Base-by-base conservation (phyloP, 768 basidiomycete species). In the Cystofilobasidium ferigula region DNA sequence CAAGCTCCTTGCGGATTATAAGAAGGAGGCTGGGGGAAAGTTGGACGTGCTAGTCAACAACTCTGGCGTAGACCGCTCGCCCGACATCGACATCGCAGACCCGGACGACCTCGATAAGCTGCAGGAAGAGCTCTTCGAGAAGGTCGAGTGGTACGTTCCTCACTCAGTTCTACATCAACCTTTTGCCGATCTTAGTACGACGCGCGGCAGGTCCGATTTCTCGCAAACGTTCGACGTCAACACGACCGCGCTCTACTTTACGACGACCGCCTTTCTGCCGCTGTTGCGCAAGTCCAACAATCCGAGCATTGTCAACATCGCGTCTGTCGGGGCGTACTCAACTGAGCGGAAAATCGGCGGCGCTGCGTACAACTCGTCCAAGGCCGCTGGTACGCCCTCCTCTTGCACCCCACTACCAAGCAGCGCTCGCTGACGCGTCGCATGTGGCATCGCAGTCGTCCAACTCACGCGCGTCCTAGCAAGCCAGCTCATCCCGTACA, bases 381-480 rank as follows among this genome's bases (percentile, higher is more conserved):
- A 54, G 30, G 51, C 51, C 2, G 51, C 28, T 10, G 40, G 40
- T 42, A 20, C 40, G 10, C 40, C 10, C 40, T 20, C 20, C 40
- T 10, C 40, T 42, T 20, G 10, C 10, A 10, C 10, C 20, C 40
- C 20, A 42, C 40, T 42, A 20, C 20, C 10, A n/a, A n/a, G n/a
- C n/a, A n/a, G n/a, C n/a, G n/a, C n/a, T n/a, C n/a, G n/a, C 40
- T 42, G 40, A 42, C 40, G 40, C 40, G 10, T 42, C 40, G 10
- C 40, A 10, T 42, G 40, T 42, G 10, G 40, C 10, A 10, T 20
- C 10, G 10, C 40, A 2, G 51, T 18, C 14, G 30, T 54, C 14
- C 51, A 54, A n/a, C 51, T 54, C 51, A 54, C 51, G 16, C 51
- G 51, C 28, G 30, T 54, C 14, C 51, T 54, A 2, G 51, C 51